These are phyloP conservation scores for Nicotiana sylvestris DNA, from an alignment of 257 asterid genomes.

Conservation along the genomic window DNA sequence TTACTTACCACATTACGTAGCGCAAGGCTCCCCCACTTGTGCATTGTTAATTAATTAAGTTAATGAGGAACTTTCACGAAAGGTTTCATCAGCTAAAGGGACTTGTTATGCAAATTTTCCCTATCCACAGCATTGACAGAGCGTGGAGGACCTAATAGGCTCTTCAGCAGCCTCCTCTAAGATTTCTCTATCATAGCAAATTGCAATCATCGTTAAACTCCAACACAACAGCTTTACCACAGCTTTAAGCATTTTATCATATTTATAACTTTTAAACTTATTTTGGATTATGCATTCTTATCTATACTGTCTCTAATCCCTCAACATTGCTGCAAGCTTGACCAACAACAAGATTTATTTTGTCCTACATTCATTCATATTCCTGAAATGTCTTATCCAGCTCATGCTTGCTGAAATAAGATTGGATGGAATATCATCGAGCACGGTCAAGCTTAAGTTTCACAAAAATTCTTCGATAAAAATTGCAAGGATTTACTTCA, in stretches of 20 bases:
- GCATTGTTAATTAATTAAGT: too few species aligned
- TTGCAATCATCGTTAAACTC: not conserved
- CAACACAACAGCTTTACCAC: not conserved
- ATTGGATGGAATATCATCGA: not conserved
- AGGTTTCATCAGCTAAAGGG: too few species aligned
- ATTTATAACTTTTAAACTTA: not conserved
- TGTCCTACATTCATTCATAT: not conserved
- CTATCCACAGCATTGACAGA: too few species aligned
- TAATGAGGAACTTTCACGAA: too few species aligned
- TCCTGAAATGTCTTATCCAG: conserved; percentile 4
- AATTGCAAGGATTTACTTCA: not conserved
- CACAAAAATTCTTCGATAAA: not conserved
- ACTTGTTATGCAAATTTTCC: too few species aligned
- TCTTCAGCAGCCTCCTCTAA: not conserved
- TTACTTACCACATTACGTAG: too few species aligned
- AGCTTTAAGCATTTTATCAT: not conserved
- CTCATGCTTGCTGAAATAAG: not conserved
- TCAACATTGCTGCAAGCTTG: not conserved
- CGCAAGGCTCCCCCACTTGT: too few species aligned
- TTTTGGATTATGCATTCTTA: not conserved
- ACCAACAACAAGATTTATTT: not conserved
- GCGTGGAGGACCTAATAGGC: not conserved
- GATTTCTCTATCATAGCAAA: not conserved
- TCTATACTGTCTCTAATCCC: not conserved
- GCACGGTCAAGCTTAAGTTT: not conserved